These are phyloP conservation scores for Xylaria sp. DNA, from an alignment of 2,329 filamentous ascomycete genomes.

Conservation along the genomic window DNA sequence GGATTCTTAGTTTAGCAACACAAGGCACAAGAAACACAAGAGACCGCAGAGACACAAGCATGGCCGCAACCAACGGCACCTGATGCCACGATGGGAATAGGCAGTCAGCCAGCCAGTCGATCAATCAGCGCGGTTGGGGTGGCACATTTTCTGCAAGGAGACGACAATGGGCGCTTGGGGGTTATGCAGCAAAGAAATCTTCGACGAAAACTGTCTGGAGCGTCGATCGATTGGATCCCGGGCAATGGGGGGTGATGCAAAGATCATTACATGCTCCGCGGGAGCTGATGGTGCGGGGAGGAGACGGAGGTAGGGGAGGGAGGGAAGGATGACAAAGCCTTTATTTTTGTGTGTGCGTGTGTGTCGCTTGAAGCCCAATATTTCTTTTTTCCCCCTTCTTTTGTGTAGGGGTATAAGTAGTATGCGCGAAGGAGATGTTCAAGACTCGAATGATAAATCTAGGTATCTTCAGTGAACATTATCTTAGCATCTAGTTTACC, in stretches of 20 bases:
- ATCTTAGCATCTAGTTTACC: too few species aligned
- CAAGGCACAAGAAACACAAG: not conserved
- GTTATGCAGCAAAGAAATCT: conserved; percentile 20
- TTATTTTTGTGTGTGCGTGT: not conserved
- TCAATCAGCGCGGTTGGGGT: conserved; percentile 14
- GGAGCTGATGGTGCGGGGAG: conserved; percentile 27
- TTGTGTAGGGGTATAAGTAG: conserved; percentile 18
- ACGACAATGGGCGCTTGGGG: conserved; percentile 33
- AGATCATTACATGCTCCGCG: conserved; percentile 22
- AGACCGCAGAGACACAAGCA: conserved; percentile 13
- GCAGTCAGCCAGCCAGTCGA: conserved; percentile 1
- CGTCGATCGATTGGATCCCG: conserved; percentile 30
- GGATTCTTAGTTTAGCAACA: conserved; percentile 13
- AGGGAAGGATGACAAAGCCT: not conserved
- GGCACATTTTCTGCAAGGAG: conserved; percentile 29
- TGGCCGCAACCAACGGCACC: not conserved
- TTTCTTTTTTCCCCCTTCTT: conserved; percentile 3
- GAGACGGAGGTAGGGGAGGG: not conserved
- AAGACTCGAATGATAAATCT: too few species aligned
- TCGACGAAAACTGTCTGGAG: conserved; percentile 18
- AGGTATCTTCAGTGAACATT: not conserved
- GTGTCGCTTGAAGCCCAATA: conserved; percentile 7
- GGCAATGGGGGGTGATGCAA: conserved; percentile 26
- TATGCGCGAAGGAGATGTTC: too few species aligned
- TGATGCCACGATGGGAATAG: conserved; percentile 3